Conservation (phyloP, 768 basidiomycete species). For the Xerocomellus amylosporus region DNA sequence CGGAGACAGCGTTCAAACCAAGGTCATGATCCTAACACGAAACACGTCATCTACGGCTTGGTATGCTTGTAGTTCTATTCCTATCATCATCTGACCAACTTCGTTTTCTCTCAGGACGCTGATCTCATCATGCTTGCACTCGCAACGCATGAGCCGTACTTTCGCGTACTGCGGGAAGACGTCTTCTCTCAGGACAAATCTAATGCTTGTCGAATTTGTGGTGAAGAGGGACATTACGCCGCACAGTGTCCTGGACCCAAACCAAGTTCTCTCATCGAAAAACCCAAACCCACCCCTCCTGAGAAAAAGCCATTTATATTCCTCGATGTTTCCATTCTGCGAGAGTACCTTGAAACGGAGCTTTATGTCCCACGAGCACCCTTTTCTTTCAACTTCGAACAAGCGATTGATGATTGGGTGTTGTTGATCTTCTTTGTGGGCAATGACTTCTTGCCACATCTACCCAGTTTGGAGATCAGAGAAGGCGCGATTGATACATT, state of each 20-base stretch:
- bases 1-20: constrained; percentile 82
- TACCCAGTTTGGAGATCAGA: constrained; percentile 97
- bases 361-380: constrained; percentile 74
- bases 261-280: constrained; percentile 49
- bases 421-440: constrained; percentile 99
- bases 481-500: constrained; percentile 99
- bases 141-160: constrained; percentile 98
- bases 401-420: constrained; percentile 99
- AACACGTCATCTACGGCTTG: constrained; percentile 96
- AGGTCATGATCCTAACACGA: constrained; percentile 92
- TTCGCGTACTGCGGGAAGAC: constrained; percentile 96
- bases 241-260: constrained; percentile 87
- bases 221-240: constrained; percentile 92
- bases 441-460: constrained; percentile 96
- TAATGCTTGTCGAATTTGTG: constrained; percentile 86
- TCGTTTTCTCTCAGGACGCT: constrained; percentile 64
- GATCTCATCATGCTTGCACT: constrained; percentile 98
- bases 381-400: constrained; percentile 91
- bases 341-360: constrained; percentile 98
- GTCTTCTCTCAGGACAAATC: constrained; percentile 87
- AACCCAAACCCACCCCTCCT: constrained; percentile 48
- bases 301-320: constrained; percentile 95
- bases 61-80: constrained; percentile 42
- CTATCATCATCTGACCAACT: constrained; percentile 8
- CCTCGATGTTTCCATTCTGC: constrained; percentile 92